Evolutionary conservation across 345 rosid species (phyloP), one percentile per base, ranked within the genome.

Genomic region (Arabidopsis arenosa): DNA sequence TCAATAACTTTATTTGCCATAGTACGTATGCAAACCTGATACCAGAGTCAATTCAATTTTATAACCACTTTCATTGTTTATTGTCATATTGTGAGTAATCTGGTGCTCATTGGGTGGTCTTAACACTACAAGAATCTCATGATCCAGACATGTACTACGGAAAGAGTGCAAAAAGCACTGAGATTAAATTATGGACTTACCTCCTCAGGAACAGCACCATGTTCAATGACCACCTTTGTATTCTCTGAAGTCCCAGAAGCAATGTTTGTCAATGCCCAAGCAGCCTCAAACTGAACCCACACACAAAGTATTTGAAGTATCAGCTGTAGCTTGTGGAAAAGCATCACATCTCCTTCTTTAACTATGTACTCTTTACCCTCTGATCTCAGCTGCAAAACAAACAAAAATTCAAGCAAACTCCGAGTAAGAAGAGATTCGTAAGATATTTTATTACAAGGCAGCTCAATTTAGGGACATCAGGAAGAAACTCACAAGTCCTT

Each of bases 151-250:
- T 59, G 49, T 51, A 39, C 56, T 7, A 66, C 4, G 9, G n/a
- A 60, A 60, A 75, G 43, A 43, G 49, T 23, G 54, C 59, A 61
- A 55, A 32, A 36, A 5, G 9, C 36, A 63, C 15, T 37, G 70
- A 35, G 51, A 33, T 28, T 54, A 61, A 51, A 60, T 63, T 48
- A 32, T 35, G 41, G 72, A 53, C 61, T 72, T 84, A 93, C 99
- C 97, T 95, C 99, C 82, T 95, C 99, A 2, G 98, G 91, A 78
- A 93, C n/a, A n/a, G n/a, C n/a, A n/a, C n/a, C n/a, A n/a, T n/a
- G n/a, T n/a, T n/a, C n/a, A n/a, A n/a, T n/a, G n/a, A n/a, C n/a
- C n/a, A n/a, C n/a, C n/a, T n/a, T n/a, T n/a, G n/a, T n/a, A n/a
- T n/a, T n/a, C n/a, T n/a, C n/a, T n/a, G n/a, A n/a, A n/a, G n/a